Evolutionary conservation across 2,329 filamentous ascomycete genomes (phyloP), one percentile per base, ranked within the genome.

Genomic region (Neoascochyta sp.): DNA sequence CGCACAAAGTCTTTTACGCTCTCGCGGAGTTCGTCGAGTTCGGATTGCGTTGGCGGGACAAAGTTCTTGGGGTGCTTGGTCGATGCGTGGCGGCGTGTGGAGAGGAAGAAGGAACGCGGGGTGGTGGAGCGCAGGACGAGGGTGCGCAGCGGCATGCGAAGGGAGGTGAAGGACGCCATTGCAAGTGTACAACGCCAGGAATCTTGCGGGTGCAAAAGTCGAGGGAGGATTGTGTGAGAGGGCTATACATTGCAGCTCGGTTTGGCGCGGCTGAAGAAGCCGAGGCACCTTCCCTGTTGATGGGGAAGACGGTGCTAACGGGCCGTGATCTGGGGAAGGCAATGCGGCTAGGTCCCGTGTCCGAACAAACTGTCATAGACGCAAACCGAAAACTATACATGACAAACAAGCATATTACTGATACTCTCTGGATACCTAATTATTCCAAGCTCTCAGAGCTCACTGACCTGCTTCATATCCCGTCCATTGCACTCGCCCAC

Each of bases 1-100:
- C 76, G 67, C 13, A 86, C 81, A 54, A 98, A 98, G 34, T 95
- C 89, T 51, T 88, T 85, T 16, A 93, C 87, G 15, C 83, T 73
- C 53, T 89, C 86, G 35, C 88, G 79, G 37, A 95, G 71, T 66
- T 95, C 87, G 13, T 81, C 66, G 6, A 95, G 74, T 33, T 95
- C 88, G 35, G 80, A 74, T 24, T 76, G 68, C 1, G 82, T 74
- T 1, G 88, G 88, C 8, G 81, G 70, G 33, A 68, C 67, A 64
- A 87, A 88, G 54, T 74, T 78, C 44, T 70, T 69, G 3, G 81
- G 79, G 54, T 84, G 81, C 58, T 85, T 86, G 13, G 74, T 78
- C 10, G 86, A 88, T 35, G 79, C 75, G 42, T 65, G 47, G 29
- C 68, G 60, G 12, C 48, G 37, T 1, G 45, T 32, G 9, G 45